Conservation (phyloP, 805 yeast genomes). For the Schizosaccharomyces lindneri region DNA sequence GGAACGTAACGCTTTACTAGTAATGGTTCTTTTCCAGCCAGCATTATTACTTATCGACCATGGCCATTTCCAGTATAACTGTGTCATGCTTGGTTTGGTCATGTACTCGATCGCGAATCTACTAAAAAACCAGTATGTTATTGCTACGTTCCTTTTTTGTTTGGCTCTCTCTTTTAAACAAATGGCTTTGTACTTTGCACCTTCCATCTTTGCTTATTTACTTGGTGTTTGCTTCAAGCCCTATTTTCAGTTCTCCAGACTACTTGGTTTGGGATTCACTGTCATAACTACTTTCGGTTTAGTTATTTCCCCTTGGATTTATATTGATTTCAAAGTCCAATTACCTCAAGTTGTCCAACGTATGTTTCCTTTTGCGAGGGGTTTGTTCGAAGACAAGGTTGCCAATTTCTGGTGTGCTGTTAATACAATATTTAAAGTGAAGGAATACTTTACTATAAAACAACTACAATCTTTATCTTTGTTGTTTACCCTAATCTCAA, state of each 20-base stretch:
- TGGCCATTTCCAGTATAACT: conserved; percentile 85
- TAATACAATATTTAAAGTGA: conserved; percentile 52
- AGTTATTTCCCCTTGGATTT: conserved; percentile 31
- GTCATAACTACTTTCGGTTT: conserved; percentile 30
- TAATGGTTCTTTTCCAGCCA: conserved; percentile 68
- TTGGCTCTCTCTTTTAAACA: conserved; percentile 68
- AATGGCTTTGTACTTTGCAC: conserved; percentile 84
- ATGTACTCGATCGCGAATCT: conserved; percentile 42
- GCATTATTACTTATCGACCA: conserved; percentile 67
- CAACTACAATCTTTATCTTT: conserved; percentile 32
- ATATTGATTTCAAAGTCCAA: not conserved
- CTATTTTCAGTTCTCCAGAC: conserved; percentile 28
- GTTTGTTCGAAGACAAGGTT: conserved; percentile 89
- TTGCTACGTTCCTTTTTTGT: conserved; percentile 58
- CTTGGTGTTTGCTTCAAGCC: conserved; percentile 27
- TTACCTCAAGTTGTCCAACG: conserved; percentile 29
- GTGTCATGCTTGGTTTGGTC: conserved; percentile 79
- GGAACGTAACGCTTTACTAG: conserved; percentile 8
- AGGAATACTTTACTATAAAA: conserved; percentile 24
- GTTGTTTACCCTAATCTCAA: conserved; percentile 17
- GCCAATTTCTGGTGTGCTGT: conserved; percentile 96
- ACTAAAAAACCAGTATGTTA: conserved; percentile 32
- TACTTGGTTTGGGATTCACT: conserved; percentile 36
- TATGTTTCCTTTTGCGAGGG: conserved; percentile 79
- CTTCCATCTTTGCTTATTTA: conserved; percentile 61